A percentile compares a stretch with the other conserved stretches of the same genome.
These are phyloP conservation scores for Irpex sp. DNA, from an alignment of 1,284 basidiomycete species.

Conservation along the genomic window DNA sequence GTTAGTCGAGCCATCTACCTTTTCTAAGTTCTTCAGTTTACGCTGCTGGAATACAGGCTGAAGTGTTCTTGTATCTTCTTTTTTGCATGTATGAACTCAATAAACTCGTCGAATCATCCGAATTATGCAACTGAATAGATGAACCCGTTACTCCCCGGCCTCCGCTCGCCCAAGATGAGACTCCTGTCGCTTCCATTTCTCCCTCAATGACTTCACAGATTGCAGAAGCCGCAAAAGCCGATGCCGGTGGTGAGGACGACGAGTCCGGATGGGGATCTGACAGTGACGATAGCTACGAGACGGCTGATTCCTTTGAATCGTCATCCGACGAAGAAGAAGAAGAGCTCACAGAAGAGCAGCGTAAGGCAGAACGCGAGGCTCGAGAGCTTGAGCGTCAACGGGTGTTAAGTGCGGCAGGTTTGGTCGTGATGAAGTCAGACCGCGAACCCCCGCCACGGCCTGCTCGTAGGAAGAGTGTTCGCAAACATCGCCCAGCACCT, in stretches of 20 bases:
- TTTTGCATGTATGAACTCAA: slow-evolving; percentile 34
- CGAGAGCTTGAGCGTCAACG: slow-evolving; percentile 76
- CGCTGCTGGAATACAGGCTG: slow-evolving; percentile 60
- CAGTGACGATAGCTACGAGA: slow-evolving; percentile 32
- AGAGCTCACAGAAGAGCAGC: slow-evolving; percentile 39
- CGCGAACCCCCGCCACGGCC: slow-evolving; percentile 36
- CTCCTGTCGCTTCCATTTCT: not conserved
- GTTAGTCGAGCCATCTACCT: slow-evolving; percentile 63
- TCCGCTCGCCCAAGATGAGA: not conserved
- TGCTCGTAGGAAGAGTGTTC: slow-evolving; percentile 22
- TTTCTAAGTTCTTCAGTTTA: slow-evolving; percentile 58
- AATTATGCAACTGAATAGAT: slow-evolving; percentile 12
- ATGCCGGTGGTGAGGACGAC: slow-evolving; percentile 28
- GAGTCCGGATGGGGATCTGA: slow-evolving; percentile 41
- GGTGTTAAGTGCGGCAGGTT: slow-evolving; percentile 84
- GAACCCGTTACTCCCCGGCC: slow-evolving; percentile 11
- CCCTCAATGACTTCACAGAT: too few species aligned
- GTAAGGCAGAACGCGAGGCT: slow-evolving; percentile 53
- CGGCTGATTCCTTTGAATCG: slow-evolving; percentile 49
- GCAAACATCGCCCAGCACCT: slow-evolving; percentile 50
- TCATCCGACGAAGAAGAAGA: slow-evolving; percentile 41
- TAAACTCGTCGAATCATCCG: slow-evolving; percentile 23
- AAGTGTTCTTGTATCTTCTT: slow-evolving; percentile 53
- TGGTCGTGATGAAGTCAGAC: slow-evolving; percentile 62
- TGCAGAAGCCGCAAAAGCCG: slow-evolving; percentile 2